These are phyloP conservation scores for Ascobolus immersus DNA, from an alignment of 495 filamentous ascomycete genomes.

Conservation along the genomic window DNA sequence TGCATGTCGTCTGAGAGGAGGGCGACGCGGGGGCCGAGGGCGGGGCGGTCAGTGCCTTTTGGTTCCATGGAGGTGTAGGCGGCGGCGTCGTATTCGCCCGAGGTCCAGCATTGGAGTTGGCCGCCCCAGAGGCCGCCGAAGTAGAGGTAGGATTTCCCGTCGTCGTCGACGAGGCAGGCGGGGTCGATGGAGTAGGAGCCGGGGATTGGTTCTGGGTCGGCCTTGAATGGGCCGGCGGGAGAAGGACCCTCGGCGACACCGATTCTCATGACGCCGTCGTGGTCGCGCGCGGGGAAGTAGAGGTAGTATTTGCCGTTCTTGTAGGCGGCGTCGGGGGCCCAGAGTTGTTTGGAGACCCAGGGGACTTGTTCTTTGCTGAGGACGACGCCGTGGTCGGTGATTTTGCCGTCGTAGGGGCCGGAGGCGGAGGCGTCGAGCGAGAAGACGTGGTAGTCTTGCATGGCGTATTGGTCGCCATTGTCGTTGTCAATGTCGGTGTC, in stretches of 20 bases:
- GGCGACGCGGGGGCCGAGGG: conserved; percentile 35
- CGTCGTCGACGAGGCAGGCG: conserved; percentile 36
- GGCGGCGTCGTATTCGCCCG: conserved; percentile 23
- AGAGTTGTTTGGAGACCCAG: conserved; percentile 39
- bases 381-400: conserved; percentile 33
- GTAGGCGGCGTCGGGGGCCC: conserved; percentile 37
- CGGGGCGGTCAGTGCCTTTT: conserved; percentile 21
- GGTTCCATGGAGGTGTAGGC: conserved; percentile 29
- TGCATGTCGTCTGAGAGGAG: conserved; percentile 36
- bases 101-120: conserved; percentile 33
- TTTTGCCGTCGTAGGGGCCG: conserved; percentile 14
- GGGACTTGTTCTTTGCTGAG: conserved; percentile 29
- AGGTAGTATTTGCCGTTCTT: conserved; percentile 37
- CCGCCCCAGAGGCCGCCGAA: conserved; percentile 50
- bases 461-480: conserved; percentile 63
- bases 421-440: conserved; percentile 23
- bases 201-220: conserved; percentile 31
- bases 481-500: conserved; percentile 42
- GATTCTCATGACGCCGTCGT: conserved; percentile 36
- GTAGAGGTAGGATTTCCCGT: conserved; percentile 34
- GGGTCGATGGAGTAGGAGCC: conserved; percentile 40
- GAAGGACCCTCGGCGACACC: conserved; percentile 29
- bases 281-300: conserved; percentile 37
- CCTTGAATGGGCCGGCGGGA: conserved; percentile 31
- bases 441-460: conserved; percentile 47